phyloP scores from a whole-genome alignment of 2,329 filamentous ascomycete genomes.

The Biscogniauxia sp. region DNA sequence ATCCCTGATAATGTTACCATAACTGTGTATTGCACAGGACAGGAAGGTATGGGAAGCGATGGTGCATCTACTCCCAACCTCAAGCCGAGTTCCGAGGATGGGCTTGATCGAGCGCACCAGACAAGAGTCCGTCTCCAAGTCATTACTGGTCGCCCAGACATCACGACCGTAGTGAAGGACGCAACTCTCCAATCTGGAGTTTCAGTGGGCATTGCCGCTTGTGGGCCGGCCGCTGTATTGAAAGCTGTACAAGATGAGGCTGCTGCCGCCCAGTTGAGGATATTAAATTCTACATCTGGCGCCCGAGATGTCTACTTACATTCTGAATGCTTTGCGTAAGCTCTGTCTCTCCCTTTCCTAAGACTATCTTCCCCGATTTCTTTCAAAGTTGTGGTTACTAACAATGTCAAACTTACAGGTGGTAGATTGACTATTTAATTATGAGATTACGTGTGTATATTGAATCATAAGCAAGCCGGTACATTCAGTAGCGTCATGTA shows the following conservation, averaged over 20 bases:
- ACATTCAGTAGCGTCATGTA: too few species aligned
- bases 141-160: conserved; percentile 21
- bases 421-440: too few species aligned
- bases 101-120: conserved; percentile 2
- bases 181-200: conserved; percentile 16
- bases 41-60: neutral
- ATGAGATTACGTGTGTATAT: too few species aligned
- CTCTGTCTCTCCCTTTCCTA: neutral
- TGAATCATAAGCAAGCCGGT: too few species aligned
- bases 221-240: conserved; percentile 25
- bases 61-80: conserved; percentile 6
- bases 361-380: too few species aligned
- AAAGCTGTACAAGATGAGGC: conserved; percentile 25
- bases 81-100: neutral
- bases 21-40: conserved; percentile 24
- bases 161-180: conserved; percentile 17
- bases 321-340: conserved; percentile 29
- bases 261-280: conserved; percentile 26
- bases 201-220: conserved; percentile 27
- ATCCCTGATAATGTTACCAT: conserved; percentile 19
- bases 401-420: too few species aligned
- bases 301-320: conserved; percentile 30
- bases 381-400: too few species aligned
- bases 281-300: conserved; percentile 19
- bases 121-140: conserved; percentile 7